These are phyloP conservation scores for Monilinia aucupariae DNA, from an alignment of 2,329 filamentous ascomycete species.

Conservation along the genomic window DNA sequence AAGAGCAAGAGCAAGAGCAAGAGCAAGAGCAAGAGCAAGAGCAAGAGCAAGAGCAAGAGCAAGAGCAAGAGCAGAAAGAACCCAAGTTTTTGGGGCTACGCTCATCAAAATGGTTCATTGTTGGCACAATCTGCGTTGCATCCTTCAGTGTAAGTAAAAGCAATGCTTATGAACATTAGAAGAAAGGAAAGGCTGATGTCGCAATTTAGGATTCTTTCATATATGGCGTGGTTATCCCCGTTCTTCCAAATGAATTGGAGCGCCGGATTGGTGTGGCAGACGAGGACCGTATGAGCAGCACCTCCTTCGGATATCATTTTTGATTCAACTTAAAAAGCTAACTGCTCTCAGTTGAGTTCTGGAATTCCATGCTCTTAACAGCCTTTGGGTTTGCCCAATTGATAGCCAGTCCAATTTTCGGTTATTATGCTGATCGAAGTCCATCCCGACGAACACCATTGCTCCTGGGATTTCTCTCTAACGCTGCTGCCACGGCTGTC, in stretches of 20 bases:
- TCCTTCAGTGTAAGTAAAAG: slow-evolving; percentile 13
- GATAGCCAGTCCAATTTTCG: slow-evolving; percentile 40
- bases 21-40: background rate
- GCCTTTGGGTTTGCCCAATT: slow-evolving; percentile 63
- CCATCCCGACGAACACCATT: slow-evolving; percentile 57
- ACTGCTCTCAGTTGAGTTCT: slow-evolving; percentile 52
- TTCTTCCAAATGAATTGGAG: slow-evolving; percentile 61
- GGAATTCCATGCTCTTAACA: slow-evolving; percentile 64
- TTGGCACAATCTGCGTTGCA: slow-evolving; percentile 18
- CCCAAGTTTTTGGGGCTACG: slow-evolving; percentile 21
- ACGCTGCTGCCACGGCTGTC: slow-evolving; percentile 47
- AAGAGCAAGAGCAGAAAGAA: background rate
- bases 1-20: background rate
- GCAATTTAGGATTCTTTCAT: slow-evolving; percentile 48
- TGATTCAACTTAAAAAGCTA: background rate
- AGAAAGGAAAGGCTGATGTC: background rate
- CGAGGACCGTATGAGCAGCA: slow-evolving; percentile 28
- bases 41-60: background rate
- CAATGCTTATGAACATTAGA: background rate
- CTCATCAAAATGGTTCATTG: slow-evolving; percentile 18
- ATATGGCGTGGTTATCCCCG: slow-evolving; percentile 55
- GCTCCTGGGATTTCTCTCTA: slow-evolving; percentile 48
- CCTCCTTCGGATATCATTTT: background rate
- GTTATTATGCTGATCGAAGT: slow-evolving; percentile 48
- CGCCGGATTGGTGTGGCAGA: slow-evolving; percentile 47